Evolutionary conservation across 1,139 yeast genomes (phyloP).

Genomic region (Taiozyma sp.): DNA sequence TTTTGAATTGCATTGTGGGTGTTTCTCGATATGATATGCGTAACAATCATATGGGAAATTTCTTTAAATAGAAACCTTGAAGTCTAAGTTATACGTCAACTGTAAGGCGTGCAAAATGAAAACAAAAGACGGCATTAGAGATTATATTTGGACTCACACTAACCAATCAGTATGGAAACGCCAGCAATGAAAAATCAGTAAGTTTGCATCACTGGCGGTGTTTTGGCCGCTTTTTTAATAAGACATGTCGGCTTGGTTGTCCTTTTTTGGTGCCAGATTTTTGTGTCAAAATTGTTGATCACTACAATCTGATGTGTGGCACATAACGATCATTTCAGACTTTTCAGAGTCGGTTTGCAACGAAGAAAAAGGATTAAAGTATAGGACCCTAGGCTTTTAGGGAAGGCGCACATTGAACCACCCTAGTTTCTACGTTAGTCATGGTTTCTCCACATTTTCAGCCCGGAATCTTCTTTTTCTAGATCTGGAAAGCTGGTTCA

Average conservation of each 20-base stretch:
- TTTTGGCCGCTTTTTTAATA: too few species aligned
- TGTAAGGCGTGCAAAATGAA: too few species aligned
- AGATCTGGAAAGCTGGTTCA: too few species aligned
- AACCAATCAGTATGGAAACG: too few species aligned
- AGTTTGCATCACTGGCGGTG: neutral
- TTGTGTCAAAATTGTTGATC: neutral
- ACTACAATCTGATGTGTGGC: neutral
- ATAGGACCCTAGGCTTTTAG: too few species aligned
- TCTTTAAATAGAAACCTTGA: neutral
- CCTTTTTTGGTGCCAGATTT: neutral
- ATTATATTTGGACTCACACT: too few species aligned
- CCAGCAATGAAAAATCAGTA: neutral
- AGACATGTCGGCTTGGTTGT: too few species aligned
- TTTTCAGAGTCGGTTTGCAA: neutral
- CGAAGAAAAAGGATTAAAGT: neutral
- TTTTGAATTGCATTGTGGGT: constrained; percentile 4
- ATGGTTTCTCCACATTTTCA: too few species aligned
- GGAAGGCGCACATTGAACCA: too few species aligned
- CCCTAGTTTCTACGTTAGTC: too few species aligned
- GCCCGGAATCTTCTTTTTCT: too few species aligned
- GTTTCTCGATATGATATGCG: neutral
- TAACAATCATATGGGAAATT: neutral
- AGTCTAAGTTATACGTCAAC: neutral
- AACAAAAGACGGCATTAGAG: too few species aligned
- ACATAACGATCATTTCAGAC: neutral